phyloP scores from a whole-genome alignment of 116 monocot species.

The Phalaenopsis hybrid region DNA sequence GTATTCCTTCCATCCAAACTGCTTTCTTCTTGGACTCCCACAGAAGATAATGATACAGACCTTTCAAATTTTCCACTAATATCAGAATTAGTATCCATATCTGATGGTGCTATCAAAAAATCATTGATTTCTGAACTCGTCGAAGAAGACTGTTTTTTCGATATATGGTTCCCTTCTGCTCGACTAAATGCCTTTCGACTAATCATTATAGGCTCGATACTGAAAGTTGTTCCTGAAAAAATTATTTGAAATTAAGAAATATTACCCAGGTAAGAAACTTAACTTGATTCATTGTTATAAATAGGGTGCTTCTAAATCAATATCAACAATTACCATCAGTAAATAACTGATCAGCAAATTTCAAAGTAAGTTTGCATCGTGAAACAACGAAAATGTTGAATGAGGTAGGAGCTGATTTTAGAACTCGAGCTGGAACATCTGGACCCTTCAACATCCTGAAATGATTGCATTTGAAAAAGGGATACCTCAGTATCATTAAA shows the following conservation, averaged over 20 bases:
- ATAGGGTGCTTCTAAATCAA: background rate
- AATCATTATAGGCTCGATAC: constrained; percentile 18
- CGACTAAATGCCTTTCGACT: constrained; percentile 32
- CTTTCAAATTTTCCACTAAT: constrained; percentile 26
- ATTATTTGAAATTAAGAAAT: background rate
- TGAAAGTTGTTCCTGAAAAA: constrained; percentile 22
- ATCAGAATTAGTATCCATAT: constrained; percentile 14
- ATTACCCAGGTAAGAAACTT: background rate
- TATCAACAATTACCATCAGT: constrained; percentile 25
- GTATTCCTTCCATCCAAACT: constrained; percentile 1
- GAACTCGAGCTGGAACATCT: constrained; percentile 44
- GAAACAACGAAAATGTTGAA: constrained; percentile 80
- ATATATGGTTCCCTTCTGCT: constrained; percentile 15
- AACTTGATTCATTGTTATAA: background rate
- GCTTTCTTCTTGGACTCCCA: background rate
- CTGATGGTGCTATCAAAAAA: background rate
- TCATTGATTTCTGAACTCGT: constrained; percentile 16
- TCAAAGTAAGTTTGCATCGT: constrained; percentile 34
- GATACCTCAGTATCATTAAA: background rate
- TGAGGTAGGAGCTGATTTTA: constrained; percentile 42
- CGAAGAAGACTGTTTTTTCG: constrained; percentile 15
- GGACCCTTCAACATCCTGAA: constrained; percentile 44
- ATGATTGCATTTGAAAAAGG: constrained; percentile 8
- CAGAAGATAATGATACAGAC: constrained; percentile 2
- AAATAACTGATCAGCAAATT: constrained; percentile 23